Conservation (phyloP, 1,284 basidiomycete genomes). For the Puccinia triticina region DNA sequence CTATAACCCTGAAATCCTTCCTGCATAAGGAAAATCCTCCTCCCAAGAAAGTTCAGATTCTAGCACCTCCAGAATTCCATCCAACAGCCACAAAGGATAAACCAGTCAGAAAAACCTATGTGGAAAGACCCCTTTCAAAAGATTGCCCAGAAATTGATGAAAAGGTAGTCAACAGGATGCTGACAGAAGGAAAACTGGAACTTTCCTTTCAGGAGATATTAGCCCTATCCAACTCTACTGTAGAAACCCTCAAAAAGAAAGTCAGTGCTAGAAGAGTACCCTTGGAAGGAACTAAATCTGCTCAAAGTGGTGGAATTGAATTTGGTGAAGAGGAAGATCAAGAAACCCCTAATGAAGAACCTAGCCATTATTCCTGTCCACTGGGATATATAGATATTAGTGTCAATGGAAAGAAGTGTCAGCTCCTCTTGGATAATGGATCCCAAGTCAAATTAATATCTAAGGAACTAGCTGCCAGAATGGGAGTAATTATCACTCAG, state of each 20-base stretch:
- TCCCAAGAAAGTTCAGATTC: not conserved
- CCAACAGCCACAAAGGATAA: not conserved
- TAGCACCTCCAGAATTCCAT: not conserved
- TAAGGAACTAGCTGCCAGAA: not conserved
- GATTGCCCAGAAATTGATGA: not conserved
- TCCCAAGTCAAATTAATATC: not conserved
- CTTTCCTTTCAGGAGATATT: not conserved
- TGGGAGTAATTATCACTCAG: not conserved
- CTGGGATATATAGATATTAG: not conserved
- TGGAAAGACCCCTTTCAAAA: not conserved
- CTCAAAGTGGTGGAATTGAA: not conserved
- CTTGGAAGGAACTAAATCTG: not conserved
- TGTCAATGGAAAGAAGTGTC: not conserved
- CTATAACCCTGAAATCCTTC: not conserved
- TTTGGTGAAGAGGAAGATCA: too few relatives aligned
- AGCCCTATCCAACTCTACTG: not conserved
- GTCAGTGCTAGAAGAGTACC: not conserved
- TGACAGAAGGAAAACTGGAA: not conserved
- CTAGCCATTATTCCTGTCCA: conserved; percentile 5
- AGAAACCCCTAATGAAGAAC: not conserved
- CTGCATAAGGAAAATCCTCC: not conserved
- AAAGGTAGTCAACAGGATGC: not conserved
- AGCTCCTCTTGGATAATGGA: conserved; percentile 9
- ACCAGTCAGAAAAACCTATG: too few relatives aligned
- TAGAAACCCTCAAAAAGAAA: not conserved